Evolutionary conservation across 169 alveolate species (phyloP), one percentile per base, ranked within the genome.

Genomic region (Plasmodium malariae): DNA sequence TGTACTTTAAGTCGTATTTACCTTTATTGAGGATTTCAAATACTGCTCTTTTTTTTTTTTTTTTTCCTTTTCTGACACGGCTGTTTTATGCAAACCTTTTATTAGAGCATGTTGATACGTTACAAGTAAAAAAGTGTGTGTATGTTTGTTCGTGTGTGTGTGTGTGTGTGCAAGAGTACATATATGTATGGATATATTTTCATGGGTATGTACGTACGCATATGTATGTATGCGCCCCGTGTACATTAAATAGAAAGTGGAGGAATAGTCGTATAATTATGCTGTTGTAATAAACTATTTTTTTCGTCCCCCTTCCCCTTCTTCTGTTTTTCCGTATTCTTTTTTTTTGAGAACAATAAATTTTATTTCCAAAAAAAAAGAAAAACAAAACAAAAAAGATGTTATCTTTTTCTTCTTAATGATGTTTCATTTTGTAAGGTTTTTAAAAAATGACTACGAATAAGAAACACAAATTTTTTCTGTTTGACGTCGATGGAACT

Each of bases 401-500:
- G n/a, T 34, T 19, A 32, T 55, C 14, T 12, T 55, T 55, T 55
- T 19, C 21, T 55, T 55, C 21, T 17, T 55, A 17, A 17, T 55
- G 9, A 17, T n/a, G n/a, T 34, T 63, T 30, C 32, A n/a, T 63
- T 68, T 24, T 43, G 60, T 1, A 3, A 4, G 26, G 36, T 48
- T 62, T 40, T 60, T 21, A 60, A 21, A 57, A 54, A 51, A 68
- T 45, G 73, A 12, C 12, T 11, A 63, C 24, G 37, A 19, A 17
- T 9, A 54, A 48, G 26, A 45, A 88, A 3, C 45, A 80, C 43
- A 65, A 68, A 37, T 48, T 92, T 49, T 62, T 87, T 34, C 51
- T 94, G 65, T 97, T 97, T 89, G 99, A 97, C 69, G 95, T 97
- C n/a, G 99, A 97, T 93, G 98, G 98, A 40, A 97, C 99, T 24